phyloP scores from a whole-genome alignment of 2,329 filamentous ascomycete genomes.

The Verticillium klebahnii region DNA sequence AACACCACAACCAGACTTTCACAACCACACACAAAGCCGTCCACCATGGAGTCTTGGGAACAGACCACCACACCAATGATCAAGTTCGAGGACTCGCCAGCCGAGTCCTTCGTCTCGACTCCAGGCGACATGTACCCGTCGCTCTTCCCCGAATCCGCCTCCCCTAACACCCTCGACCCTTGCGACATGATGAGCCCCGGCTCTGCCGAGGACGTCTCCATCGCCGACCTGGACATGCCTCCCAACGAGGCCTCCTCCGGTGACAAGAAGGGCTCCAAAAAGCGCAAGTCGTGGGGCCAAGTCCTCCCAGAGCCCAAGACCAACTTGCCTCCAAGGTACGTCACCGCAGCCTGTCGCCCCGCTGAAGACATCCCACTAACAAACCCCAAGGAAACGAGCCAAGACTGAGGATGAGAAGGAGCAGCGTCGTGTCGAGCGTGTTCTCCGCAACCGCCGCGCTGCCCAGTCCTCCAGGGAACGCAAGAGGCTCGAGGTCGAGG shows the following conservation, averaged over 20 bases:
- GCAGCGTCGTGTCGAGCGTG: conserved; percentile 93
- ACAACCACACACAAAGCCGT: conserved; percentile 14
- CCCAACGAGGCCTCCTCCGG: conserved; percentile 28
- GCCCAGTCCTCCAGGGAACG: conserved; percentile 95
- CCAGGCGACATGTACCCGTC: conserved; percentile 45
- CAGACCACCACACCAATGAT: conserved; percentile 35
- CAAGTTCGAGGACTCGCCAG: conserved; percentile 50
- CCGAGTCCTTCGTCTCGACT: conserved; percentile 49
- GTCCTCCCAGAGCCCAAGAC: conserved; percentile 96
- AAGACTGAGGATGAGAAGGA: conserved; percentile 99
- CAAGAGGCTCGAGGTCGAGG: conserved; percentile 84
- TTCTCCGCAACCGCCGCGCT: conserved; percentile 91
- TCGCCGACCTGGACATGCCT: conserved; percentile 16
- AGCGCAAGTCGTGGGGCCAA: conserved; percentile 98
- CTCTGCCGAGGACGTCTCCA: conserved; percentile 22
- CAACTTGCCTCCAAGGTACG: conserved; percentile 82
- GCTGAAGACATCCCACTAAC: conserved; percentile 17
- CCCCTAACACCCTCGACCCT: conserved; percentile 33
- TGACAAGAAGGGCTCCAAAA: conserved; percentile 73
- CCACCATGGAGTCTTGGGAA: conserved; percentile 36
- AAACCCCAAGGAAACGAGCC: conserved; percentile 71
- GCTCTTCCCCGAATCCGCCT: conserved; percentile 35
- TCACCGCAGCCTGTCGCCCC: conserved; percentile 8
- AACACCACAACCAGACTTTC: background rate
- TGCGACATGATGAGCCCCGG: conserved; percentile 45